Percentiles rank a stretch among this genome's conserved stretches.
phyloP scores from a whole-genome alignment of 345 rosid genomes.

The Salix caprea region DNA sequence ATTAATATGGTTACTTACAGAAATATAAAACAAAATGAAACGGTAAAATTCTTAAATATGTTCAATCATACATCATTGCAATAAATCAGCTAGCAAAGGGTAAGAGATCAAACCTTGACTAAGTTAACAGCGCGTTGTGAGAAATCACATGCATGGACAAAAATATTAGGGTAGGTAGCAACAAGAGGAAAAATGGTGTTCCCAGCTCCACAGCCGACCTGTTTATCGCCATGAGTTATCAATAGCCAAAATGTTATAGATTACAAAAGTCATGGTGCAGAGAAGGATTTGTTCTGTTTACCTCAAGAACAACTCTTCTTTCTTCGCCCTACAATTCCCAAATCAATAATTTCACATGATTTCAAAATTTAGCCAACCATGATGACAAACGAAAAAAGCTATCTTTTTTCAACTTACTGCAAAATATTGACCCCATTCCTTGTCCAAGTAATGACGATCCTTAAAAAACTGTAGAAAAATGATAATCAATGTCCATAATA shows the following conservation, averaged over 20 bases:
- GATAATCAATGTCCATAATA: not conserved
- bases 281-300: conserved; percentile 18
- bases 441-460: conserved; percentile 91
- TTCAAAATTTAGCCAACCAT: conserved; percentile 3
- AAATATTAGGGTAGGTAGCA: conserved; percentile 69
- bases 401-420: conserved; percentile 43
- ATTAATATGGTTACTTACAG: no score
- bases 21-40: not conserved
- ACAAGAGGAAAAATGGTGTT: conserved; percentile 78
- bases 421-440: conserved; percentile 85
- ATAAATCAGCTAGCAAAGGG: not conserved
- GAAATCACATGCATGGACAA: conserved; percentile 87
- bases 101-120: conserved; percentile 60
- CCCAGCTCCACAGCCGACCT: conserved; percentile 98
- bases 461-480: conserved; percentile 66
- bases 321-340: conserved; percentile 44
- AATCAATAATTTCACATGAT: not conserved
- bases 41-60: not conserved
- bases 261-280: not conserved
- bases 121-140: conserved; percentile 77
- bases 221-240: conserved; percentile 12
- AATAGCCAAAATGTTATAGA: not conserved
- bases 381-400: not conserved
- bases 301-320: conserved; percentile 62
- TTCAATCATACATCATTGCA: not conserved